Base-by-base conservation (phyloP, 805 yeast species). In the Metschnikowia lachancei region DNA sequence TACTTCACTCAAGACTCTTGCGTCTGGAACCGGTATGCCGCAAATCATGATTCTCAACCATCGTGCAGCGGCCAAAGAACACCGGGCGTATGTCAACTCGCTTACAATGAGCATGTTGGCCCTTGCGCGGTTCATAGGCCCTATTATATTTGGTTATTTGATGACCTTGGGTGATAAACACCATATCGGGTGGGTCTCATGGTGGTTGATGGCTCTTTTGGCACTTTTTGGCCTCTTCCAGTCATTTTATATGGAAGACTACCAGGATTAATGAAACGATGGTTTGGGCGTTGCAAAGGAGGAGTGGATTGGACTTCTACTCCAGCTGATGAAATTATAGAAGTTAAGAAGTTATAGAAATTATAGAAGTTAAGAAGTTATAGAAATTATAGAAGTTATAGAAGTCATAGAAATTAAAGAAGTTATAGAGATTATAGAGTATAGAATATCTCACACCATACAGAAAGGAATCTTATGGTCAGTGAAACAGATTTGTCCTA, bases 51-150 rank as follows among this genome's bases (percentile, higher is more conserved):
- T 67, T 2, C 56, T 67, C 9, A 64, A 59, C 40, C 72, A 67
- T 47, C 58, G 72, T 5, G 70, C 72, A 3, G 70, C 72, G 1
- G 55, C 59, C 4, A 60, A 59, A 28, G 49, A 59, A 46, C 70
- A 67, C 50, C 56, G 72, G 9, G 69, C 72, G 0, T 67, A 66
- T 41, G 66, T 67, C 34, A 67, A 67, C 46, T 59, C 69, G 32
- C 52, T 61, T 18, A 57, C 66, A 8, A 58, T 67, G 65, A 63
- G 69, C 49, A 55, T 66, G 50, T 51, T 61, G 43, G 67, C 71
- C 6, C 54, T 67, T 32, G 64, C 70, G 10, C 52, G 69, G 26
- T 66, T 61, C 42, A 45, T 59, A 12, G 71, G 70, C 1, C 72
- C 72, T 0, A 55, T 67, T 3, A 24, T 60, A 0, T 67, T 66